Conservation (phyloP, 2,329 filamentous ascomycete genomes). For the Mycocentrospora acerina region DNA sequence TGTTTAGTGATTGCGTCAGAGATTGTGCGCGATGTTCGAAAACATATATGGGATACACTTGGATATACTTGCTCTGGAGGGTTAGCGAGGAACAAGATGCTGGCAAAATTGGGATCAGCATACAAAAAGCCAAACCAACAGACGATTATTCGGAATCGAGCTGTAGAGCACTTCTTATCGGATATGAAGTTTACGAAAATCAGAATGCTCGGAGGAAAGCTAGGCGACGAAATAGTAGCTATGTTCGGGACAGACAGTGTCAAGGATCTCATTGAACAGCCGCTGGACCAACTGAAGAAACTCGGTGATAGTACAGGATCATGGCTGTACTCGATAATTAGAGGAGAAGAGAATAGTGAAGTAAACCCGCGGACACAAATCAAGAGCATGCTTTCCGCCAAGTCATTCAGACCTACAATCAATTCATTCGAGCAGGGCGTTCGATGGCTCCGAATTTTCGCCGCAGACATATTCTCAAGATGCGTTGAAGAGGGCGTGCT, state of each 20-base stretch:
- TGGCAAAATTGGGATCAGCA: slow-evolving; percentile 88
- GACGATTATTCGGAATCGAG: slow-evolving; percentile 87
- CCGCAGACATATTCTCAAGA: slow-evolving; percentile 84
- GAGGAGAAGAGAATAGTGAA: slow-evolving; percentile 83
- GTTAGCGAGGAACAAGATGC: slow-evolving; percentile 87
- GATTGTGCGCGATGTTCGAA: slow-evolving; percentile 76
- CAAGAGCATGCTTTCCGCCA: slow-evolving; percentile 96
- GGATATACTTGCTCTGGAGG: slow-evolving; percentile 92
- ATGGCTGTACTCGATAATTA: slow-evolving; percentile 83
- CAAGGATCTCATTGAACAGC: slow-evolving; percentile 69
- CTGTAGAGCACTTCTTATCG: slow-evolving; percentile 74
- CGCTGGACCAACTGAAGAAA: slow-evolving; percentile 73
- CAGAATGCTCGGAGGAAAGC: slow-evolving; percentile 88
- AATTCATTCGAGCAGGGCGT: slow-evolving; percentile 74
- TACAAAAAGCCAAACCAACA: slow-evolving; percentile 94
- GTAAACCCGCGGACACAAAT: slow-evolving; percentile 90
- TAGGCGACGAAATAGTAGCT: slow-evolving; percentile 83
- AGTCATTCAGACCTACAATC: slow-evolving; percentile 87
- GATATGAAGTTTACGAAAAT: slow-evolving; percentile 95
- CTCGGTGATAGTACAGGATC: slow-evolving; percentile 80
- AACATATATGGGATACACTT: slow-evolving; percentile 66
- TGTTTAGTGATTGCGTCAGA: slow-evolving; percentile 84
- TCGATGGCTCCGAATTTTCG: slow-evolving; percentile 88
- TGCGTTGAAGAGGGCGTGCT: slow-evolving; percentile 87
- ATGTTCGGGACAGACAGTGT: slow-evolving; percentile 80